phyloP scores from a whole-genome alignment of 179 eudicot genomes.

The Corrigiola litoralis region DNA sequence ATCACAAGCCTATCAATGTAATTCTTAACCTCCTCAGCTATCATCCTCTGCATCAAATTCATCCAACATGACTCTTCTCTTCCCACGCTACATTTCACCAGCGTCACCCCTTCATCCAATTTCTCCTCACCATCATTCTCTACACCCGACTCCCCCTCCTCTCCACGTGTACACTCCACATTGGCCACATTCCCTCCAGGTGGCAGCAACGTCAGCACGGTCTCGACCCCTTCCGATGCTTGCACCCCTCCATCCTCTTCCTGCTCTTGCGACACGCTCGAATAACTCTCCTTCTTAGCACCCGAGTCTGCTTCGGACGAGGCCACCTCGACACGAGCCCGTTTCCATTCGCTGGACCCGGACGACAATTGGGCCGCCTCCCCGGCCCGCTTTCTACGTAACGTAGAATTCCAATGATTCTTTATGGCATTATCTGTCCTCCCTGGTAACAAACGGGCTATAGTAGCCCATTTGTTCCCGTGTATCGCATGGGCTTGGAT shows the following conservation, averaged over 20 bases:
- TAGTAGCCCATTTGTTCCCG: slow-evolving; percentile 71
- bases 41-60: slow-evolving; percentile 39
- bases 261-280: slow-evolving; percentile 1
- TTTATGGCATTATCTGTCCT: slow-evolving; percentile 64
- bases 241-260: slow-evolving; percentile 9
- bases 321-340: slow-evolving; percentile 9
- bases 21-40: slow-evolving; percentile 49
- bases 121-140: neutral
- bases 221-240: slow-evolving; percentile 25
- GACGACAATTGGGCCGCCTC: too few relatives aligned
- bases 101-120: slow-evolving; percentile 1
- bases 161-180: slow-evolving; percentile 14
- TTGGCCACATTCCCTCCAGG: slow-evolving; percentile 25
- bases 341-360: slow-evolving; percentile 1
- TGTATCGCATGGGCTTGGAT: slow-evolving; percentile 43
- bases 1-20: slow-evolving; percentile 28
- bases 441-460: slow-evolving; percentile 53
- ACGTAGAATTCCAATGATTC: slow-evolving; percentile 64
- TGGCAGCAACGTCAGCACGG: slow-evolving; percentile 38
- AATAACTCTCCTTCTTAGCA: slow-evolving; percentile 3
- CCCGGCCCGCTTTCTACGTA: slow-evolving; percentile 25
- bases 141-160: neutral
- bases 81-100: slow-evolving; percentile 13
- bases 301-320: slow-evolving; percentile 15
- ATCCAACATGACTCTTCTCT: slow-evolving; percentile 19